phyloP scores from a whole-genome alignment of 306 rosid species.

The Gynostemma pentaphyllum region DNA sequence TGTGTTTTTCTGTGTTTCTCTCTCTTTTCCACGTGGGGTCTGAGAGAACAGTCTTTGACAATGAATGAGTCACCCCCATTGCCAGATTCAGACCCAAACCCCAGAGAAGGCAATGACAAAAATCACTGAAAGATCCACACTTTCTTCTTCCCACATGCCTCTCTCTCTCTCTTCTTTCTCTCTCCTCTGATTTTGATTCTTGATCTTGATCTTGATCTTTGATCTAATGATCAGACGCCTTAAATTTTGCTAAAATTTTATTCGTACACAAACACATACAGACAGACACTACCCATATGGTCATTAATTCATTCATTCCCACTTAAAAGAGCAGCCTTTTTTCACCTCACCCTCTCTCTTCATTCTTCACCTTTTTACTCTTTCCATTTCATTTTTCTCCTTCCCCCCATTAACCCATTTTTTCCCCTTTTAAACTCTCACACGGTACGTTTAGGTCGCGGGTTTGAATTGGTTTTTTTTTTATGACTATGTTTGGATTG shows the following conservation, averaged over 20 bases:
- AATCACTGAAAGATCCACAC: constrained; percentile 9
- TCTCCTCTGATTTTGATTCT: no score
- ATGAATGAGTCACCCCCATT: no score
- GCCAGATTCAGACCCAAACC: not conserved
- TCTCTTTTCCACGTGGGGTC: no score
- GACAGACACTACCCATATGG: constrained; percentile 3
- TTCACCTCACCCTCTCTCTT: constrained; percentile 2
- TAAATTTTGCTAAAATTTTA: constrained; percentile 38
- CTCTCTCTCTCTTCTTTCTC: not conserved
- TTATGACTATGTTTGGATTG: no score
- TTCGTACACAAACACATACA: no score
- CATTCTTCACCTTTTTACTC: not conserved
- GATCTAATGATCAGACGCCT: constrained; percentile 14
- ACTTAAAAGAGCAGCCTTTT: constrained; percentile 31
- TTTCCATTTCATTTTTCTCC: not conserved
- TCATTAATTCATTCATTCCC: no score
- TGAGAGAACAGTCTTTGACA: no score
- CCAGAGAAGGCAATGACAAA: constrained; percentile 2
- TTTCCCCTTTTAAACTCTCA: not conserved
- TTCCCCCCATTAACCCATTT: not conserved
- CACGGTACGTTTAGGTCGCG: no score
- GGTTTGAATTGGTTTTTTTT: no score
- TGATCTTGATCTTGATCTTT: constrained; percentile 16
- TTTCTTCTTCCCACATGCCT: not conserved
- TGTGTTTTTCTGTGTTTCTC: no score